Conservation (phyloP, 2,329 filamentous ascomycete species). For the Drechslera avenae region DNA sequence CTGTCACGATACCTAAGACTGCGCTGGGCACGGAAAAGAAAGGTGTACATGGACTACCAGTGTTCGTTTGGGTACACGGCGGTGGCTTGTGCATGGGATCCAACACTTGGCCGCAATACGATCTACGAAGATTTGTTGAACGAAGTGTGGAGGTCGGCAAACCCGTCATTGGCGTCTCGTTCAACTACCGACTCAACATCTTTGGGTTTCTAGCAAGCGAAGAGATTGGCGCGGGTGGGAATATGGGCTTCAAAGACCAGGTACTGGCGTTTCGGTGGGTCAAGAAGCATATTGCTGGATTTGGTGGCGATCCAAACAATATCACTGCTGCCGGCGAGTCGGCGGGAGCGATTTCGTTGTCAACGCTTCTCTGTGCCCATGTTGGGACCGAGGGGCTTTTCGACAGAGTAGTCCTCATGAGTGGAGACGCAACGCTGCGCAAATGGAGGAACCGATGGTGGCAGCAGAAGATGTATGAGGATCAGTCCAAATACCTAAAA, state of each 20-base stretch:
- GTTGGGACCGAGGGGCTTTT: constrained; percentile 31
- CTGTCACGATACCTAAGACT: constrained; percentile 40
- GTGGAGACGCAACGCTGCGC: constrained; percentile 36
- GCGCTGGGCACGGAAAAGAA: not conserved
- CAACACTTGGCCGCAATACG: constrained; percentile 60
- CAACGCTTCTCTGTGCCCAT: constrained; percentile 35
- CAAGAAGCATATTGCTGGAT: constrained; percentile 45
- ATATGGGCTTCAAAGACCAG: constrained; percentile 45
- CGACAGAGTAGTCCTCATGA: constrained; percentile 39
- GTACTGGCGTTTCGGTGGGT: constrained; percentile 47
- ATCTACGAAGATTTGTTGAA: constrained; percentile 53
- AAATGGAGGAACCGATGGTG: constrained; percentile 33
- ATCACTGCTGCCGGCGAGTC: constrained; percentile 54
- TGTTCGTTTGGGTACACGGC: constrained; percentile 60
- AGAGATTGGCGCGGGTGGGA: constrained; percentile 49
- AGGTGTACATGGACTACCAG: constrained; percentile 48
- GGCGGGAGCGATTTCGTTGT: constrained; percentile 50
- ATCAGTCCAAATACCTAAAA: constrained; percentile 29
- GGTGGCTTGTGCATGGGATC: constrained; percentile 58
- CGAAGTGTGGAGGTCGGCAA: constrained; percentile 50
- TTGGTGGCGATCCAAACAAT: constrained; percentile 48
- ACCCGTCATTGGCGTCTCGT: constrained; percentile 52
- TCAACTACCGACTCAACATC: constrained; percentile 44
- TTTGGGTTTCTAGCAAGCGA: constrained; percentile 51
- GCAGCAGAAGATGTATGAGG: constrained; percentile 34